Base-by-base conservation (phyloP, 768 basidiomycete genomes). In the Hypholoma sublateritium region DNA sequence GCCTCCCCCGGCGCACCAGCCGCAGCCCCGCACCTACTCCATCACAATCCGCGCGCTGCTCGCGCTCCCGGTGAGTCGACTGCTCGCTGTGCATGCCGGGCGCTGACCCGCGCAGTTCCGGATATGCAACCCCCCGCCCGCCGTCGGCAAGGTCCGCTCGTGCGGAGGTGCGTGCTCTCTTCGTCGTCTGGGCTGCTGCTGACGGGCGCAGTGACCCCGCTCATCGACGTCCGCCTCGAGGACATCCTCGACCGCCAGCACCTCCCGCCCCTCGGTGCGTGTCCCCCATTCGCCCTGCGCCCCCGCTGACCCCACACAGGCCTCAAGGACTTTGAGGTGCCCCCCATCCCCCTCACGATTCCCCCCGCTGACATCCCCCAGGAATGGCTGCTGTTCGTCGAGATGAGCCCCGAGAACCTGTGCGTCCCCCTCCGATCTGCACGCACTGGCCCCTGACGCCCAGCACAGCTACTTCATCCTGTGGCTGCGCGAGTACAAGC, bases 381-480 rank as follows among this genome's bases (percentile, higher is more conserved):
- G 74, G 91, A 93, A 70, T 93, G 89, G 80, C 74, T 92, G 53
- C 76, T 93, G 42, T 91, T 89, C 70, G 88, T 89, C 53, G 91
- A 93, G 62, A 80, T 79, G 54, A 79, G 79, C 46, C 84, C 88
- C 21, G 90, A 92, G 69, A 92, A 91, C 65, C 78, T 93, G 80
- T 87, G 61, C 69, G 82, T 72, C 16, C 22, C 16, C 16, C 32
- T 34, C 42, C 41, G 44, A 34, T 51, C 62, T 50, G 25, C 42
- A 21, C 55, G 47, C 41, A 14, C 45, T 42, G 36, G 25, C 57
- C 58, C n/a, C 64, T 59, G 57, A 45, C 58, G 28, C 28, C 5
- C 14, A 57, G 59, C 41, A 41, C 63, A 87, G 87, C 17, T 92
- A 92, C 65, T 92, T 92, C 66, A 80, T 82, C n/a, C 82, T 92